Base-by-base conservation (phyloP, 768 basidiomycete genomes). In the Rhizopogon vinicolor region DNA sequence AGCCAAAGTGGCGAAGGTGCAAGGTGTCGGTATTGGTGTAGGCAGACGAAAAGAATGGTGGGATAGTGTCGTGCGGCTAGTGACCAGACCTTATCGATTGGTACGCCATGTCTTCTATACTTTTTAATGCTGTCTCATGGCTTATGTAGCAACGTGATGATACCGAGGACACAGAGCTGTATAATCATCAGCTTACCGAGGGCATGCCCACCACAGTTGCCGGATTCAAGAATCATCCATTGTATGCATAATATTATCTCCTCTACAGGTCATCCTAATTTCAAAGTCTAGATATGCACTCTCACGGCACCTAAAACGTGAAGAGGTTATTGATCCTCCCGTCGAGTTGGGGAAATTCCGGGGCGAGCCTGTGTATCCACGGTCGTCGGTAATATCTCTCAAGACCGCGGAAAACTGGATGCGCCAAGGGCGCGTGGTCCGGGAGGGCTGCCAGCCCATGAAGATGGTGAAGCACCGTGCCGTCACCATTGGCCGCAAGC, bases 351-450 rank as follows among this genome's bases (percentile, higher is more conserved):
- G 95, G 44, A 87, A 89, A 62, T 98, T 98, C 75, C 85, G 89
- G 53, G 96, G 94, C 52, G 93, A 97, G 69, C 74, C 92, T 10
- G 96, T 99, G 22, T 98, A 91, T 69, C 81, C 91, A 40, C 85
- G 96, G 42, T 82, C 85, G 2, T 81, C 86, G 41, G 90, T 99
- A 13, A 75, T 95, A n/a, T 72, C 83, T 5, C 82, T 98, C 46
- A 96, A 95, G 73, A 89, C 91, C 9, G 82, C 89, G 31, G 97
- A 98, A 70, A 95, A 89, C 62, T 99, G 94, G 93, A 87, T 96
- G 85, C 83, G 95, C 7, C 78, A 83, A 53, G 97, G 97, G 1
- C 80, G 93, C 44, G 73, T 73, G 53, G 76, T 98, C 59, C 81
- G 79, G 60, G 76, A 81, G 48, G 88, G 87, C 12, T 82, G 83